These are phyloP conservation scores for Capsicum chinense DNA, from an alignment of 257 asterid species.

Conservation along the genomic window DNA sequence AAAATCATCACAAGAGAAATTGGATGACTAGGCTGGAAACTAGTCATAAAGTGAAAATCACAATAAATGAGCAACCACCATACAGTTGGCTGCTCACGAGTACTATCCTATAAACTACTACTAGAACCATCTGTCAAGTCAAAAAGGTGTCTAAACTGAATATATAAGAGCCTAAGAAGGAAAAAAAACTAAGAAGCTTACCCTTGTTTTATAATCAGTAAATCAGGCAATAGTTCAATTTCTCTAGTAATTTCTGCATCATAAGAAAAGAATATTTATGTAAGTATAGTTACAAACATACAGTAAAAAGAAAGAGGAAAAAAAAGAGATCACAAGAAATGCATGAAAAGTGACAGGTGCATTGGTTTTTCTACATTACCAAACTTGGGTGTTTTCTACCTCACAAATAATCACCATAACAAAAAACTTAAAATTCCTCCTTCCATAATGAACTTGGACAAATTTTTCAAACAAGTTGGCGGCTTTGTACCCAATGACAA, in stretches of 20 bases:
- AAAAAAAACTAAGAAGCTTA: slow-evolving; percentile 39
- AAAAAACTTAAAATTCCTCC: slow-evolving; percentile 12
- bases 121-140: slow-evolving; percentile 34
- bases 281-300: slow-evolving; percentile 26
- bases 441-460: slow-evolving; percentile 28
- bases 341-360: slow-evolving; percentile 53
- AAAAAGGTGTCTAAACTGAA: not conserved
- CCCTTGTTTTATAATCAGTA: slow-evolving; percentile 49
- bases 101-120: slow-evolving; percentile 37
- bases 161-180: slow-evolving; percentile 16
- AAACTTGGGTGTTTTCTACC: slow-evolving; percentile 12
- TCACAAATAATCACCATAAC: slow-evolving; percentile 20
- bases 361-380: slow-evolving; percentile 23
- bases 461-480: slow-evolving; percentile 25
- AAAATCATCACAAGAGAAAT: slow-evolving; percentile 43
- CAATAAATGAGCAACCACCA: slow-evolving; percentile 64
- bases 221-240: slow-evolving; percentile 42
- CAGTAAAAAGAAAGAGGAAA: slow-evolving; percentile 27
- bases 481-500: not conserved
- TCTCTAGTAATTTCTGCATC: slow-evolving; percentile 56
- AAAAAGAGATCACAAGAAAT: slow-evolving; percentile 73
- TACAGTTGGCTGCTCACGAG: slow-evolving; percentile 74
- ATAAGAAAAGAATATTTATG: slow-evolving; percentile 28
- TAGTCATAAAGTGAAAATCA: slow-evolving; percentile 43
- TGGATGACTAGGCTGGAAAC: slow-evolving; percentile 37